These are phyloP conservation scores for Colletotrichum sp. DNA, from an alignment of 2,329 filamentous ascomycete genomes.

Conservation along the genomic window DNA sequence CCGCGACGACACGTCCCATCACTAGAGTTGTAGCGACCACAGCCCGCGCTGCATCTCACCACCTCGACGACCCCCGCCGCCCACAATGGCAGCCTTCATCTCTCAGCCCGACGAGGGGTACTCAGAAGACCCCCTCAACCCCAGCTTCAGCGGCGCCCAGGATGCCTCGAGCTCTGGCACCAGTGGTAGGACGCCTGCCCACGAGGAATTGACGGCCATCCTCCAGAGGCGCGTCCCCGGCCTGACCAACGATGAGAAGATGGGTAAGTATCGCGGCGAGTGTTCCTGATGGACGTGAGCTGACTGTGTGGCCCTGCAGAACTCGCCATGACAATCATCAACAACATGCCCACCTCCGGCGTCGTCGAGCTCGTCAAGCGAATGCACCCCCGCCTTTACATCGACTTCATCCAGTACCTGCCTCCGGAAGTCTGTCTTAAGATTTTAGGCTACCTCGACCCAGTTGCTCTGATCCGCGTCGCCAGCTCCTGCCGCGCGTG, in stretches of 20 bases:
- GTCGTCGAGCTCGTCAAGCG: conserved; percentile 82
- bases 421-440: conserved; percentile 91
- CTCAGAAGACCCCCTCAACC: conserved; percentile 73
- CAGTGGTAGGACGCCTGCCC: conserved; percentile 22
- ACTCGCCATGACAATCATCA: conserved; percentile 79
- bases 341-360: conserved; percentile 78
- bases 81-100: conserved; percentile 28
- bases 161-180: conserved; percentile 27
- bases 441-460: conserved; percentile 85
- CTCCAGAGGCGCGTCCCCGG: not conserved
- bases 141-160: conserved; percentile 35
- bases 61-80: not conserved
- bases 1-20: not conserved
- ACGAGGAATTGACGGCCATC: not conserved
- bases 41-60: not conserved
- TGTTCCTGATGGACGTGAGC: not conserved
- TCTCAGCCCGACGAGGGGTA: conserved; percentile 82
- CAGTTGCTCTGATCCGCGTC: conserved; percentile 78
- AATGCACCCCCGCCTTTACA: conserved; percentile 83
- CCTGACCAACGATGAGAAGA: conserved; percentile 36
- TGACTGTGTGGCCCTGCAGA: conserved; percentile 55
- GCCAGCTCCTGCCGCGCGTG: conserved; percentile 82
- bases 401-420: conserved; percentile 86
- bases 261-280: conserved; percentile 40
- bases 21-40: conserved; percentile 1